Conservation (phyloP, 306 rosid species). For the Rosa rugosa region DNA sequence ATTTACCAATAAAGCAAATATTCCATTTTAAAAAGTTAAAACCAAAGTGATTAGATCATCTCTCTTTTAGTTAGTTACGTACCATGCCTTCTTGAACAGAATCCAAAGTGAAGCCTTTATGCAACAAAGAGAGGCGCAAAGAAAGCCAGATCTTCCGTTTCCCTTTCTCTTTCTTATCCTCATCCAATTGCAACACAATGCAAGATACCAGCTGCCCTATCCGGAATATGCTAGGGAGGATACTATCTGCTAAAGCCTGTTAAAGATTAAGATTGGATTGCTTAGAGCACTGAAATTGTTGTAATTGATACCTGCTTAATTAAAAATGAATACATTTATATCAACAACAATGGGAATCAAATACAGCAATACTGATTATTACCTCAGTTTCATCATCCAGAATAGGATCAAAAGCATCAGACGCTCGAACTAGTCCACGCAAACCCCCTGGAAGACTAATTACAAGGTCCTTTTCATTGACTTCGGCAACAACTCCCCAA, state of each 20-base stretch:
- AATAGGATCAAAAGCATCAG: slow-evolving; percentile 75
- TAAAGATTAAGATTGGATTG: slow-evolving; percentile 18
- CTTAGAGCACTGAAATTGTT: not conserved
- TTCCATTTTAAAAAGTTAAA: not conserved
- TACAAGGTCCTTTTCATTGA: slow-evolving; percentile 79
- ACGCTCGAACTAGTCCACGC: slow-evolving; percentile 81
- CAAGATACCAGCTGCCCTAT: slow-evolving; percentile 87
- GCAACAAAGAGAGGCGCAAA: slow-evolving; percentile 75
- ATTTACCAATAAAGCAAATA: not conserved
- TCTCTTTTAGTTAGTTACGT: slow-evolving; percentile 21
- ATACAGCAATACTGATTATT: slow-evolving; percentile 1
- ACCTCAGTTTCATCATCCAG: slow-evolving; percentile 52
- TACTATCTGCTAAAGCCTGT: slow-evolving; percentile 55
- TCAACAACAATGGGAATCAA: not conserved
- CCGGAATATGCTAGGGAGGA: slow-evolving; percentile 58
- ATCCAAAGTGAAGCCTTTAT: slow-evolving; percentile 71
- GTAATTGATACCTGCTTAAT: not conserved
- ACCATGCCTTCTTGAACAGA: slow-evolving; percentile 94
- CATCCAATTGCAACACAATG: slow-evolving; percentile 66
- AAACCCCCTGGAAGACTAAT: slow-evolving; percentile 88
- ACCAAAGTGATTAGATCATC: not conserved
- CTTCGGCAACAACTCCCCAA: slow-evolving; percentile 95
- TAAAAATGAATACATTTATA: not conserved
- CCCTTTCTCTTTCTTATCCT: slow-evolving; percentile 77
- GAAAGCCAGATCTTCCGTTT: slow-evolving; percentile 93